Evolutionary conservation across 306 rosid species (phyloP).

Genomic region (Acacia crassicarpa): DNA sequence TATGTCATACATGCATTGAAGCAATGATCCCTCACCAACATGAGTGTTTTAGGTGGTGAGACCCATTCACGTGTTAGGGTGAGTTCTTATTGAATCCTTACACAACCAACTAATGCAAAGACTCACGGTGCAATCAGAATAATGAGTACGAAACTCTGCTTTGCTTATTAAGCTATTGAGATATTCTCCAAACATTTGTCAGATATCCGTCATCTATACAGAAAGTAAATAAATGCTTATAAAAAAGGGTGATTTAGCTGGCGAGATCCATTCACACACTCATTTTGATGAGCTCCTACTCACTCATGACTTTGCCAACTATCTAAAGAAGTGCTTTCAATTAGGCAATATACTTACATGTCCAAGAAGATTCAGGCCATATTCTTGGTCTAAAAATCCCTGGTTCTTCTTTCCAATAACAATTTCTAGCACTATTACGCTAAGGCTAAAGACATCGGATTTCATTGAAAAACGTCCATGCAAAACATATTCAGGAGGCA

Average conservation of each 20-base stretch:
- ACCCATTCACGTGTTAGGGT: too few relatives aligned
- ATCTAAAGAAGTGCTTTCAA: neutral
- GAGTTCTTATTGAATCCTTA: too few relatives aligned
- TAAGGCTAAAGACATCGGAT: constrained; percentile 53
- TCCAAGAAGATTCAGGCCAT: constrained; percentile 50
- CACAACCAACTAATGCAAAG: too few relatives aligned
- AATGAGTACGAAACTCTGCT: too few relatives aligned
- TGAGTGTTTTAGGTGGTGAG: too few relatives aligned
- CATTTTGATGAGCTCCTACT: neutral
- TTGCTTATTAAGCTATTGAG: too few relatives aligned
- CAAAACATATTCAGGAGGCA: constrained; percentile 53
- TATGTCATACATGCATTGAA: neutral
- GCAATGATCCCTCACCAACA: too few relatives aligned
- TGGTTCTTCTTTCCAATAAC: constrained; percentile 51
- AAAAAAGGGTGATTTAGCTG: neutral
- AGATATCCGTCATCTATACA: too few relatives aligned
- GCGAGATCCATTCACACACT: neutral
- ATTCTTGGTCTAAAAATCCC: constrained; percentile 36
- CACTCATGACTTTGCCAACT: neutral
- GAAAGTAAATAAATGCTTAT: neutral
- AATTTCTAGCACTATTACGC: constrained; percentile 50
- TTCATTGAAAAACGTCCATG: constrained; percentile 46
- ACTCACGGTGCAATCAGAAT: too few relatives aligned
- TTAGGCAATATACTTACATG: constrained; percentile 31
- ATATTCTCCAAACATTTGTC: too few relatives aligned